Percentiles rank a stretch among this genome's conserved stretches.
phyloP scores from a whole-genome alignment of 2,329 filamentous ascomycete species.

The Didymella pinodella region DNA sequence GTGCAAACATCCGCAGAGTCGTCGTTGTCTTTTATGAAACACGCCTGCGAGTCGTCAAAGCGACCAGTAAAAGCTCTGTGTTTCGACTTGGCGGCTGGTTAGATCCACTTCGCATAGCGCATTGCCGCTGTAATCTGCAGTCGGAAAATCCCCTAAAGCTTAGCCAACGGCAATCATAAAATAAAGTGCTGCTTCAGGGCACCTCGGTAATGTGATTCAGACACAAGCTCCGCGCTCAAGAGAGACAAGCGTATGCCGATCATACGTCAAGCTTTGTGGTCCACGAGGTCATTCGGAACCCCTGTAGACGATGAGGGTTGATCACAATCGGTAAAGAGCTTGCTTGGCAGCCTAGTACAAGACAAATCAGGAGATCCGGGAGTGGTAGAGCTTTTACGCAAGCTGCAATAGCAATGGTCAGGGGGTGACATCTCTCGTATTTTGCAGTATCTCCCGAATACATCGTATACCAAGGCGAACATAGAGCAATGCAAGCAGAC shows the following conservation, averaged over 20 bases:
- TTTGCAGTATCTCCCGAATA: background rate
- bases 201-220: background rate
- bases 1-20: conserved; percentile 1
- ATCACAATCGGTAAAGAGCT: background rate
- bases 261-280: conserved; percentile 7
- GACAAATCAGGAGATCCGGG: background rate
- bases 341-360: too few relatives aligned
- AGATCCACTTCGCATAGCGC: background rate
- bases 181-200: conserved; percentile 2
- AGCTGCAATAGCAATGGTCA: background rate
- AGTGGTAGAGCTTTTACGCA: background rate
- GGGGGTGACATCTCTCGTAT: too few relatives aligned
- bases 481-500: background rate
- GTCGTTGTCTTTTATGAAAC: conserved; percentile 3
- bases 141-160: conserved; percentile 5
- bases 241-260: conserved; percentile 7
- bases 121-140: conserved; percentile 6
- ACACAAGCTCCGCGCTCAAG: conserved; percentile 17
- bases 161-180: conserved; percentile 7
- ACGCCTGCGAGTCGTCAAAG: background rate
- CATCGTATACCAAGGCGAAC: background rate
- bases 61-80: background rate
- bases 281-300: background rate
- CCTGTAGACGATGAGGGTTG: background rate
- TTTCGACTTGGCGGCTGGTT: background rate